These are phyloP conservation scores for Lanzia echinophila DNA, from an alignment of 2,329 filamentous ascomycete genomes.

Conservation along the genomic window DNA sequence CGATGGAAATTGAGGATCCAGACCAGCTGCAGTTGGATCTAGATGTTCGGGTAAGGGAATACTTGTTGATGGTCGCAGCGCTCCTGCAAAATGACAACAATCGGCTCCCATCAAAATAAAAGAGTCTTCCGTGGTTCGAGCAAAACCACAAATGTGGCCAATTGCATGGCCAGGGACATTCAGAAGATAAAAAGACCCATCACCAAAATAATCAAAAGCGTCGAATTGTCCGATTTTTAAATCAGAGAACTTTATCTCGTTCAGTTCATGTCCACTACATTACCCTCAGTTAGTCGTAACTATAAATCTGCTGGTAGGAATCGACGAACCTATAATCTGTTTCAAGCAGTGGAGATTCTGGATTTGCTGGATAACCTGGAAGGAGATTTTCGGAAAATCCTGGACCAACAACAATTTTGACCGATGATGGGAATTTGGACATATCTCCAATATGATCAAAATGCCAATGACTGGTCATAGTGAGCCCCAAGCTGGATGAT, in stretches of 20 bases:
- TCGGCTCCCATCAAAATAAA: conserved; percentile 40
- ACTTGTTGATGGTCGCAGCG: neutral
- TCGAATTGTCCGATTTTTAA: conserved; percentile 38
- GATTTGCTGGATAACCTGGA: conserved; percentile 40
- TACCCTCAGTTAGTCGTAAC: conserved; percentile 19
- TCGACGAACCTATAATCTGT: conserved; percentile 28
- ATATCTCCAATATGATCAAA: conserved; percentile 48
- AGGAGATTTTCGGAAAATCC: conserved; percentile 41
- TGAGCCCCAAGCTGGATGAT: neutral
- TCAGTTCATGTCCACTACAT: conserved; percentile 21
- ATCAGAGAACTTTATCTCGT: conserved; percentile 18
- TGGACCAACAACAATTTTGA: conserved; percentile 45
- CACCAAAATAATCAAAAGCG: conserved; percentile 48
- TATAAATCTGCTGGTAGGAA: neutral
- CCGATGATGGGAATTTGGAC: conserved; percentile 38
- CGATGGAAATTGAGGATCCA: neutral
- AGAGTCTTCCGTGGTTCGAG: conserved; percentile 31
- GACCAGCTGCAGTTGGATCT: neutral
- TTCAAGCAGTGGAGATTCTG: conserved; percentile 31
- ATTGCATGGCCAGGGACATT: conserved; percentile 37
- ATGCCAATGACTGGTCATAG: conserved; percentile 37
- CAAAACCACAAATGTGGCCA: conserved; percentile 38
- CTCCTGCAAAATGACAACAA: conserved; percentile 30
- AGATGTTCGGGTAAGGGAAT: neutral
- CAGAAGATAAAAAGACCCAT: conserved; percentile 49